Base-by-base conservation (phyloP, 345 rosid genomes). In the Boechera divaricarpa region DNA sequence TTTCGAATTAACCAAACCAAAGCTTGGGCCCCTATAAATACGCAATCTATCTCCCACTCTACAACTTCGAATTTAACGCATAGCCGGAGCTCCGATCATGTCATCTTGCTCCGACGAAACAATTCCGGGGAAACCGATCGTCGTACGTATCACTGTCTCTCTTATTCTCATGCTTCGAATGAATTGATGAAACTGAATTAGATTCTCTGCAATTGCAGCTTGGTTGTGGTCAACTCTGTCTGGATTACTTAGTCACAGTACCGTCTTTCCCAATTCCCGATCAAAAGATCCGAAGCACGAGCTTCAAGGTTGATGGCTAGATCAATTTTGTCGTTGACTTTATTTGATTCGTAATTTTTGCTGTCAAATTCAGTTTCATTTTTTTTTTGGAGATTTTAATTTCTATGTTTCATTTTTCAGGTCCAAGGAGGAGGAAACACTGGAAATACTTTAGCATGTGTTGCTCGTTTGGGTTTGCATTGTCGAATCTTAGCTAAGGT, bases 181-280 rank as follows among this genome's bases (percentile, higher is more conserved):
- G 3, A 26, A 18, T 15, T 29, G 42, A 57, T 48, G 21, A 56
- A 60, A 18, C 61, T 58, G 13, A 70, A 70, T 28, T 56, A 59
- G 47, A 31, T 72, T 60, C 6, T 10, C 26, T 38, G 31, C 26
- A 65, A 57, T 67, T 6, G 67, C 86, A 94, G 96, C 82, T 94
- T 51, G 97, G 93, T 2, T 86, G 89, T 69, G 96, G 97, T 74
- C 84, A 78, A 44, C 86, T 81, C 6, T 67, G 75, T 41, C 68
- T 91, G 48, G 98, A 90, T 84, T 88, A 87, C 82, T 84, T 91
- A 85, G 98, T 93, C 10, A 75, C 91, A 1, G 96, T 94, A 24
- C 83, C 89, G 52, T 79, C 91, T 77, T 94, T 80, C 70, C 96
- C 97, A 42, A 81, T 86, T 21, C 97, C 96, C 2, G 93, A 91